A percentile compares a stretch with the other conserved stretches of the same genome.
phyloP scores from a whole-genome alignment of 2,329 filamentous ascomycete species.

The Colletotrichum sp. region DNA sequence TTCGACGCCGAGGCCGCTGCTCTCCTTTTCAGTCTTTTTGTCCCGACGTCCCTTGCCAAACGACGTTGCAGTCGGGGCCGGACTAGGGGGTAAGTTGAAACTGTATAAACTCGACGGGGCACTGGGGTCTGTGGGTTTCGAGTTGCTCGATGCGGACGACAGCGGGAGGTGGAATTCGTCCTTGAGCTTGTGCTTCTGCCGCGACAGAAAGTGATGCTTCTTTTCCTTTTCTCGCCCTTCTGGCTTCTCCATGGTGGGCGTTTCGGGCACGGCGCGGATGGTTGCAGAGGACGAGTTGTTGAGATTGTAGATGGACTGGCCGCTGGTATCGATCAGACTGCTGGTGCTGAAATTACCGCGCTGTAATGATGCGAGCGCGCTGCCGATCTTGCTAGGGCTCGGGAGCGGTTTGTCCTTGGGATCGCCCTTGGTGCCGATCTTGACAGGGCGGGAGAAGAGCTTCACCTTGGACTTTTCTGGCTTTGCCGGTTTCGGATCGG shows the following conservation, averaged over 20 bases:
- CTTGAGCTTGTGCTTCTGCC: conserved; percentile 80
- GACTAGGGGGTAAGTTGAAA: conserved; percentile 76
- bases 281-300: conserved; percentile 81
- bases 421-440: conserved; percentile 74
- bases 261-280: conserved; percentile 65
- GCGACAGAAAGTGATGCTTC: conserved; percentile 79
- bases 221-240: conserved; percentile 74
- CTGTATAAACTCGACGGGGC: conserved; percentile 80
- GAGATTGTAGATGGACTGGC: conserved; percentile 71
- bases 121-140: conserved; percentile 74
- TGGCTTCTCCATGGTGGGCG: conserved; percentile 43
- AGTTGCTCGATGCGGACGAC: conserved; percentile 79
- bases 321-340: conserved; percentile 67
- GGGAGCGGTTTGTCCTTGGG: conserved; percentile 70
- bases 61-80: conserved; percentile 65
- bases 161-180: conserved; percentile 76
- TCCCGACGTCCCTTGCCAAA: conserved; percentile 89
- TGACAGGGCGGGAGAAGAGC: conserved; percentile 79
- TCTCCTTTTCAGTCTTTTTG: conserved; percentile 75
- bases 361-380: conserved; percentile 69
- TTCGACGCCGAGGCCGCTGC: conserved; percentile 58
- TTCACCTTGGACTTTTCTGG: conserved; percentile 80
- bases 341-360: conserved; percentile 73
- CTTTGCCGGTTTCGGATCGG: conserved; percentile 61
- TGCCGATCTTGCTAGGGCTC: conserved; percentile 74